phyloP scores from a whole-genome alignment of 345 rosid species.

The Sisymbrium altissimum region DNA sequence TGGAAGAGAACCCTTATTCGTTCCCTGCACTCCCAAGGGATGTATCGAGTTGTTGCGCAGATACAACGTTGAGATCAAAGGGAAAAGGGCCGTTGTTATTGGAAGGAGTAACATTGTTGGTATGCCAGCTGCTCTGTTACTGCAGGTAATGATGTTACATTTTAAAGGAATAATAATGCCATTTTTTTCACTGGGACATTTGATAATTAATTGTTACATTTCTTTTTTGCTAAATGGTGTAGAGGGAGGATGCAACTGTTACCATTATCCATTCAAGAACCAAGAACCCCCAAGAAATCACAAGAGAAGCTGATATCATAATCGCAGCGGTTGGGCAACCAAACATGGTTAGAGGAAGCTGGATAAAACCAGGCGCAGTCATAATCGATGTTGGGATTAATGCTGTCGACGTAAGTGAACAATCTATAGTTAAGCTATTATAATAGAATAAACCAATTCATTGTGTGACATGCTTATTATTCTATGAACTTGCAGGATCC shows the following conservation, averaged over 20 bases:
- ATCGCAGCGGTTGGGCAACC: not conserved
- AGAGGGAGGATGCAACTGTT: conserved; percentile 2
- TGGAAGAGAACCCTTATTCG: not conserved
- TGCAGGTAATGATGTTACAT: not conserved
- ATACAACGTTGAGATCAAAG: conserved; percentile 2
- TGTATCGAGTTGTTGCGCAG: not conserved
- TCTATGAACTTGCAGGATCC: not conserved
- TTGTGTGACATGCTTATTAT: not conserved
- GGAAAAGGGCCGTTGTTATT: not conserved
- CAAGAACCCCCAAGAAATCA: not conserved
- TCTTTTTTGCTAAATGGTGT: not conserved
- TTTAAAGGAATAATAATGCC: not conserved
- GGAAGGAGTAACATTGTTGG: conserved; percentile 6
- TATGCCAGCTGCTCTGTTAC: not conserved
- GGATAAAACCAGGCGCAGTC: not conserved
- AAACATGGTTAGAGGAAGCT: not conserved
- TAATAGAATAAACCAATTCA: not conserved
- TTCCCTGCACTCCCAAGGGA: not conserved
- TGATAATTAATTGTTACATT: not conserved
- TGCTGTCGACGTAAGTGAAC: not conserved
- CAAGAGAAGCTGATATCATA: not conserved
- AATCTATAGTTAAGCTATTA: not conserved
- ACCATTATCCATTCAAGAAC: not conserved
- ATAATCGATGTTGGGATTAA: not conserved
- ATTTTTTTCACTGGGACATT: not conserved